These are phyloP conservation scores for Leishmania guyanensis DNA, from an alignment of 208 protist species.

Conservation along the genomic window DNA sequence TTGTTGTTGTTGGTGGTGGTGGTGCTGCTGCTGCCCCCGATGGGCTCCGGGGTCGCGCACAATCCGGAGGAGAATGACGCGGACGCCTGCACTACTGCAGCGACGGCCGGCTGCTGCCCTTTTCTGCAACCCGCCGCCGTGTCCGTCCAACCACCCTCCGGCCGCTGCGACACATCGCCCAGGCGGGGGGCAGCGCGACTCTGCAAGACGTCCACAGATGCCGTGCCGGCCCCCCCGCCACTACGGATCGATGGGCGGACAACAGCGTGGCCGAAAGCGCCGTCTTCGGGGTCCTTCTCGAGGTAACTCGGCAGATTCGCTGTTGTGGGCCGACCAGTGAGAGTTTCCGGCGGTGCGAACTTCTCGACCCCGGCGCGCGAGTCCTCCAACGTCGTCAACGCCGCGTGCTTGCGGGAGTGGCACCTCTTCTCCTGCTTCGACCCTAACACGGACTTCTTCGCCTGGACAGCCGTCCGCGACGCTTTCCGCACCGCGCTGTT, in stretches of 20 bases:
- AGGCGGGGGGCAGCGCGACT: neutral
- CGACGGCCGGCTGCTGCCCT: neutral
- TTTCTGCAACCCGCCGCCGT: neutral
- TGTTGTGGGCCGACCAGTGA: neutral
- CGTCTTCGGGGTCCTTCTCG: neutral
- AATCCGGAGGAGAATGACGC: neutral
- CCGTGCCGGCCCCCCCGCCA: conserved; percentile 44
- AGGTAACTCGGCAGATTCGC: neutral
- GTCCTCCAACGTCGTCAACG: neutral
- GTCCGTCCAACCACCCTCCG: neutral
- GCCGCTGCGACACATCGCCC: neutral
- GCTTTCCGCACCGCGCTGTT: conserved; percentile 1
- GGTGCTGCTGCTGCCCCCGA: neutral
- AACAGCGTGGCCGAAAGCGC: neutral
- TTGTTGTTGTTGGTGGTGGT: neutral
- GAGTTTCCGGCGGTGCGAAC: neutral
- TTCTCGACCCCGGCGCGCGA: neutral
- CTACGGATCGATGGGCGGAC: conserved; percentile 19
- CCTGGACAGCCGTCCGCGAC: conserved; percentile 1
- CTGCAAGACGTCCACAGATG: conserved; percentile 36
- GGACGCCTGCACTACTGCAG: neutral
- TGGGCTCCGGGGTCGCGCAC: neutral
- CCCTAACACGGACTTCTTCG: neutral
- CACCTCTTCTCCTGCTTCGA: neutral
- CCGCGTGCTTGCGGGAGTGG: neutral